These are phyloP conservation scores for Fraxinus dipetala DNA, from an alignment of 305 asterid species.

Conservation along the genomic window DNA sequence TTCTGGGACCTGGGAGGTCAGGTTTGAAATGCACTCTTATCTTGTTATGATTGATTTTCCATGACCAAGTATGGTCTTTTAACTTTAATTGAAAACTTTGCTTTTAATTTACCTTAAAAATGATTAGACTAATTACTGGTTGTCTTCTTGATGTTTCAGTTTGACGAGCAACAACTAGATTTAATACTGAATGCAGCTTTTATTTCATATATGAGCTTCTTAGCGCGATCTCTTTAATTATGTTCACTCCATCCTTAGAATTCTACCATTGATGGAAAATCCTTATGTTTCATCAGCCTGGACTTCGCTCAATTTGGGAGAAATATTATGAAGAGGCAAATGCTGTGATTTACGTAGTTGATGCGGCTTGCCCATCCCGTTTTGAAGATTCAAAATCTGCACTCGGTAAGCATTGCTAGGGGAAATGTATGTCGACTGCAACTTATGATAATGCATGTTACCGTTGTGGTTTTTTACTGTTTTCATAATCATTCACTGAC, in stretches of 20 bases:
- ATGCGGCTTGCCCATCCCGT: constrained; percentile 88
- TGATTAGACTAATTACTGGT: not conserved
- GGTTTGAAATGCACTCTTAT: constrained; percentile 46
- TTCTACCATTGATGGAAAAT: not conserved
- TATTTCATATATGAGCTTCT: not conserved
- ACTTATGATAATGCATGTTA: not conserved
- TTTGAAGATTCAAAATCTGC: constrained; percentile 96
- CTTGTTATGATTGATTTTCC: not conserved
- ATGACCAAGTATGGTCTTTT: not conserved
- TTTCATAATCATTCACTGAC: not conserved
- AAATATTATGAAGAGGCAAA: constrained; percentile 94
- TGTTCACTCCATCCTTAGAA: not conserved
- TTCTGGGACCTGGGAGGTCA: constrained; percentile 99
- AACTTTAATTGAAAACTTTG: not conserved
- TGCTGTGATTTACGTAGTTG: constrained; percentile 80
- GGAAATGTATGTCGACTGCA: not conserved
- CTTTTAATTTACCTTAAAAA: not conserved
- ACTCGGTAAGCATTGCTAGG: constrained; percentile 56
- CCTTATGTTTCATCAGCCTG: constrained; percentile 40
- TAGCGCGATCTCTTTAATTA: not conserved
- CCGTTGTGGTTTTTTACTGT: not conserved
- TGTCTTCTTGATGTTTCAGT: not conserved
- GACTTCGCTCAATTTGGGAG: constrained; percentile 96
- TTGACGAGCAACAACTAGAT: not conserved
- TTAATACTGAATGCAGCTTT: not conserved